Percentiles rank a stretch among this genome's conserved stretches.
These are phyloP conservation scores for Trichosanthes cucumerina DNA, from an alignment of 306 rosid genomes.

Conservation along the genomic window DNA sequence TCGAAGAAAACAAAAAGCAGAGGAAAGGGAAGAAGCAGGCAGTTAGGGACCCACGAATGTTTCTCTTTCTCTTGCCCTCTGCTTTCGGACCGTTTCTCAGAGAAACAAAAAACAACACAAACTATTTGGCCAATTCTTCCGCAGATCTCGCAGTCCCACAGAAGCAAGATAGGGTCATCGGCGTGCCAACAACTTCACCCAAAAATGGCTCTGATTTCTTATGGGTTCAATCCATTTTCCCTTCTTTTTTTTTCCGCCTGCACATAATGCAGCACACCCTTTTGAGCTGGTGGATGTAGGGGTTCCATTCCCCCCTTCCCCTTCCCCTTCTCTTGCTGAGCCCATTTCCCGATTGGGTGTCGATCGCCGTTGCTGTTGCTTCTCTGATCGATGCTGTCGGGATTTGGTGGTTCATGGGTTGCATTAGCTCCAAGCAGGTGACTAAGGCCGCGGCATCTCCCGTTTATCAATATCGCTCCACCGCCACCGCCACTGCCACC, in stretches of 20 bases:
- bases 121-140: slow-evolving; percentile 17
- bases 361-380: not conserved
- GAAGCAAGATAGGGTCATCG: slow-evolving; percentile 4
- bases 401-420: slow-evolving; percentile 64
- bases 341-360: slow-evolving; percentile 32
- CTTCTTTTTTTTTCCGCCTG: not conserved
- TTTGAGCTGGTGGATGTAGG: slow-evolving; percentile 28
- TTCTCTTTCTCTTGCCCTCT: slow-evolving; percentile 22
- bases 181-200: not conserved
- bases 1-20: slow-evolving; percentile 7
- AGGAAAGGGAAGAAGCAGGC: slow-evolving; percentile 17
- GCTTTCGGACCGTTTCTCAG: slow-evolving; percentile 36
- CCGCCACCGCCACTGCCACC: not conserved
- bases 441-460: slow-evolving; percentile 14
- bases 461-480: not conserved
- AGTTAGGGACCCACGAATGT: slow-evolving; percentile 44
- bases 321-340: not conserved
- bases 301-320: slow-evolving; percentile 19
- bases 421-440: slow-evolving; percentile 62
- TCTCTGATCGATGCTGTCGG: slow-evolving; percentile 26
- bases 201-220: slow-evolving; percentile 3
- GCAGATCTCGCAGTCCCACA: slow-evolving; percentile 29
- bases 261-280: slow-evolving; percentile 18
- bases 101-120: not conserved
- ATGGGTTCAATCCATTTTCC: slow-evolving; percentile 5